These are phyloP conservation scores for Coemansia sp. DNA, from an alignment of 192 early-diverging fungal species.

Conservation along the genomic window DNA sequence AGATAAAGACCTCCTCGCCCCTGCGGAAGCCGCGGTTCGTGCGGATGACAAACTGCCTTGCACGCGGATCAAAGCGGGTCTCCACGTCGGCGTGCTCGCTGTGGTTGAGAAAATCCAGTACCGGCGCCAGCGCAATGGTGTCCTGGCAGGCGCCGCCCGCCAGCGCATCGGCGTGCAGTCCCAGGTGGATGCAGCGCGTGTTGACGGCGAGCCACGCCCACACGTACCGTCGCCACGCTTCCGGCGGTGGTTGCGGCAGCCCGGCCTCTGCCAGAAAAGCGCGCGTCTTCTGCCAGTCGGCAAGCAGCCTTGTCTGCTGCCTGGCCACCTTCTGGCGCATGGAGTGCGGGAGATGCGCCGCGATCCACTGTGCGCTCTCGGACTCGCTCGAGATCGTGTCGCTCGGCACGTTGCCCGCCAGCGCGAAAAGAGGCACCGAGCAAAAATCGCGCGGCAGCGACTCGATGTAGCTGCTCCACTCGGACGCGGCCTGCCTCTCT, in stretches of 20 bases:
- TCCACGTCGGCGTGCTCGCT: constrained; percentile 53
- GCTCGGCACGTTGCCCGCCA: constrained; percentile 18
- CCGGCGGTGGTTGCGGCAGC: background rate
- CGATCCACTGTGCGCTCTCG: constrained; percentile 11
- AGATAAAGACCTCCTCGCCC: constrained; percentile 57
- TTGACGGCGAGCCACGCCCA: constrained; percentile 48
- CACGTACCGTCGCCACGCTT: constrained; percentile 26
- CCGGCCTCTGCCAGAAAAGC: background rate
- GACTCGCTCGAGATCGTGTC: background rate
- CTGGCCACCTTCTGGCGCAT: constrained; percentile 11
- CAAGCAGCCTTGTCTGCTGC: constrained; percentile 21
- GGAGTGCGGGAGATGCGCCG: constrained; percentile 16
- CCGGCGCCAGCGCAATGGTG: constrained; percentile 68
- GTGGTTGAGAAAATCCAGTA: constrained; percentile 77
- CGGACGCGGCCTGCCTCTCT: background rate
- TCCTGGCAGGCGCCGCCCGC: constrained; percentile 19
- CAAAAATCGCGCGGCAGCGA: constrained; percentile 33
- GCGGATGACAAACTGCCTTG: constrained; percentile 59
- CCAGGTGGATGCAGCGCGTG: constrained; percentile 47
- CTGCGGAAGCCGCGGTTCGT: constrained; percentile 56
- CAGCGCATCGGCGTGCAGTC: background rate
- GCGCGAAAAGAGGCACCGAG: constrained; percentile 30
- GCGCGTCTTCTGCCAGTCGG: constrained; percentile 19
- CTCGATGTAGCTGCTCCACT: constrained; percentile 21
- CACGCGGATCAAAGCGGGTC: constrained; percentile 14